Evolutionary conservation across 2,329 filamentous ascomycete species (phyloP).

Genomic region (Microascus cirrosus): DNA sequence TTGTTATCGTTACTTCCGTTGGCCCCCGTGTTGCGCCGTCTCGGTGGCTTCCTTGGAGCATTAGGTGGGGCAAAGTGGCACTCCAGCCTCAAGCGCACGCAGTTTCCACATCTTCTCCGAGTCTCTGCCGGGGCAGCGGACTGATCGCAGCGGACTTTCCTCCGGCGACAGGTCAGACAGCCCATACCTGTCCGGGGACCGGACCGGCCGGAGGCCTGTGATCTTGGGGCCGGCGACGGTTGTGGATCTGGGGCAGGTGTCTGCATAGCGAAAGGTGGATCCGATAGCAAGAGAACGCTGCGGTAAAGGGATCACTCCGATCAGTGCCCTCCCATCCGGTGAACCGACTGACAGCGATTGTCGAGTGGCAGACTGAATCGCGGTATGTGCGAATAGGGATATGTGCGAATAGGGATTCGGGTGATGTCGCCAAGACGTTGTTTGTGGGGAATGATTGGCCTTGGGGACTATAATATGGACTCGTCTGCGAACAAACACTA

Average conservation of each 20-base stretch:
- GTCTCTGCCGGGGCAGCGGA: neutral
- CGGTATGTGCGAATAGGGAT: too few relatives aligned
- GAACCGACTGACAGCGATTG: too few relatives aligned
- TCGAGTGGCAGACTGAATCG: too few relatives aligned
- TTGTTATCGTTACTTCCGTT: neutral
- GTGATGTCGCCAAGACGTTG: too few relatives aligned
- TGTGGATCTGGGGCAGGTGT: neutral
- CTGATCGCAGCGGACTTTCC: slow-evolving; percentile 12
- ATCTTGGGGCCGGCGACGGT: neutral
- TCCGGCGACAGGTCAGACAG: slow-evolving; percentile 12
- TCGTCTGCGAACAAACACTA: too few relatives aligned
- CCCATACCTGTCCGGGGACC: slow-evolving; percentile 6
- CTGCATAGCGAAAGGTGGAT: neutral
- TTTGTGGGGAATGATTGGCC: too few relatives aligned
- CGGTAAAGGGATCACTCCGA: too few relatives aligned
- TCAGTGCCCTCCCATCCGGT: too few relatives aligned
- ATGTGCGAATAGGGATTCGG: too few relatives aligned
- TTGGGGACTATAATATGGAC: too few relatives aligned
- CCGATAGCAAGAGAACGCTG: neutral
- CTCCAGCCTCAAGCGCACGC: neutral
- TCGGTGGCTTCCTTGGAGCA: neutral
- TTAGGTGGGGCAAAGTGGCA: neutral
- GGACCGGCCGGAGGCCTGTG: neutral
- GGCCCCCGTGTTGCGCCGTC: neutral
- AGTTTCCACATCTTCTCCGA: neutral